Evolutionary conservation across 2,329 filamentous ascomycete species (phyloP).

Genomic region (Colletotrichum lupini): DNA sequence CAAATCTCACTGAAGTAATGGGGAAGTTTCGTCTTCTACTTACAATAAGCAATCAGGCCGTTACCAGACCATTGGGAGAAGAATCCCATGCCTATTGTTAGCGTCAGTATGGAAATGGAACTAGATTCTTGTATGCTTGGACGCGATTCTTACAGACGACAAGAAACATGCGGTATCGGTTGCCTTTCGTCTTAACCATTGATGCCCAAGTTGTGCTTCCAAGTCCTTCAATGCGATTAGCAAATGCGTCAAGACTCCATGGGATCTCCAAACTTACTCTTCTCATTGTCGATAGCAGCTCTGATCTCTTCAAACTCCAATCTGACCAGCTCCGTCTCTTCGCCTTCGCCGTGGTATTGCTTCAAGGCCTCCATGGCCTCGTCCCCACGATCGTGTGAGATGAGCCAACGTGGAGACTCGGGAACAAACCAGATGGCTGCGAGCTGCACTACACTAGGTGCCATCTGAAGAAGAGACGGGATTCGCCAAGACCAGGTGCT

Average conservation of each 20-base stretch:
- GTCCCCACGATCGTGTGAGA: constrained; percentile 63
- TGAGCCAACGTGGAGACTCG: constrained; percentile 72
- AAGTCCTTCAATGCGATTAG: constrained; percentile 28
- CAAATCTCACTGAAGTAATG: too few species aligned
- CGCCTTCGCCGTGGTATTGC: constrained; percentile 68
- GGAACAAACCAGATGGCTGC: constrained; percentile 64
- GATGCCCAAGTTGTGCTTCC: constrained; percentile 42
- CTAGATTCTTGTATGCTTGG: too few species aligned
- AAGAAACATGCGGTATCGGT: constrained; percentile 49
- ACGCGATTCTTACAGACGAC: constrained; percentile 37
- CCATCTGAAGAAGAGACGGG: constrained; percentile 42
- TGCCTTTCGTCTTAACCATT: constrained; percentile 44
- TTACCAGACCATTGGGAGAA: constrained; percentile 54
- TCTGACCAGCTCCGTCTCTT: constrained; percentile 61
- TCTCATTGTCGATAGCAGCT: constrained; percentile 48
- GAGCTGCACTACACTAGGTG: constrained; percentile 28
- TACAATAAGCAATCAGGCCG: constrained; percentile 45
- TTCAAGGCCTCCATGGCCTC: constrained; percentile 63
- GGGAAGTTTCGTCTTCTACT: not conserved
- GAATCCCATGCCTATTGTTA: constrained; percentile 51
- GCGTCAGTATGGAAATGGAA: not conserved
- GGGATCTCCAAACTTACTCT: constrained; percentile 43
- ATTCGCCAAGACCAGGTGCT: constrained; percentile 49
- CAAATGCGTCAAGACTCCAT: too few species aligned
- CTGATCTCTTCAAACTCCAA: constrained; percentile 62